These are phyloP conservation scores for Petunia hybrid DNA, from an alignment of 305 asterid genomes.

Conservation along the genomic window DNA sequence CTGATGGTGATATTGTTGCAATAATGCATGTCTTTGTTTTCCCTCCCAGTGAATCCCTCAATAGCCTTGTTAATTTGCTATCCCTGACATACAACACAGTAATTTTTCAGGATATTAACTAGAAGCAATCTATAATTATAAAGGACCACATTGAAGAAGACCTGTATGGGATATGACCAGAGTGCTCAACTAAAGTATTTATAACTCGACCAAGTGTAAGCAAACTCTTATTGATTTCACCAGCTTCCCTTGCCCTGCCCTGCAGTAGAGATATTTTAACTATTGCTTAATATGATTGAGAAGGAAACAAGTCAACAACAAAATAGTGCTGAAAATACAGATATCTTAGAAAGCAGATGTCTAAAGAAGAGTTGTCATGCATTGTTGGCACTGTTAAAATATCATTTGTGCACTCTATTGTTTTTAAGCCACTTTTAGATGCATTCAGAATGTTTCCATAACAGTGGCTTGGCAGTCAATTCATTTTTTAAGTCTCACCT, in stretches of 20 bases:
- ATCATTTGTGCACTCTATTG: neutral
- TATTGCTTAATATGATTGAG: neutral
- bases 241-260: slow-evolving; percentile 99
- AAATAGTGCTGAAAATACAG: neutral
- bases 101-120: neutral
- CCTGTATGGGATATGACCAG: slow-evolving; percentile 39
- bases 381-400: slow-evolving; percentile 5
- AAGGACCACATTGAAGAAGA: neutral
- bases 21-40: slow-evolving; percentile 81
- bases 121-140: slow-evolving; percentile 2
- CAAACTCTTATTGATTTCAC: slow-evolving; percentile 36
- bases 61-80: slow-evolving; percentile 89
- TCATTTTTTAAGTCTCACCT: slow-evolving; percentile 58
- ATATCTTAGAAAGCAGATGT: slow-evolving; percentile 21
- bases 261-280: slow-evolving; percentile 38
- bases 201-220: slow-evolving; percentile 36
- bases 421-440: neutral
- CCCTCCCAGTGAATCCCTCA: slow-evolving; percentile 77
- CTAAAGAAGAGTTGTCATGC: slow-evolving; percentile 14
- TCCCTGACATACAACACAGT: slow-evolving; percentile 65
- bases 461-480: slow-evolving; percentile 9
- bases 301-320: neutral
- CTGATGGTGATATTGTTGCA: slow-evolving; percentile 80
- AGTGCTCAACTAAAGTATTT: slow-evolving; percentile 34
- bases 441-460: slow-evolving; percentile 6